A percentile compares a stretch with the other conserved stretches of the same genome.
These are phyloP conservation scores for Brettanomyces bruxellensis DNA, from an alignment of 805 yeast species.

Conservation along the genomic window DNA sequence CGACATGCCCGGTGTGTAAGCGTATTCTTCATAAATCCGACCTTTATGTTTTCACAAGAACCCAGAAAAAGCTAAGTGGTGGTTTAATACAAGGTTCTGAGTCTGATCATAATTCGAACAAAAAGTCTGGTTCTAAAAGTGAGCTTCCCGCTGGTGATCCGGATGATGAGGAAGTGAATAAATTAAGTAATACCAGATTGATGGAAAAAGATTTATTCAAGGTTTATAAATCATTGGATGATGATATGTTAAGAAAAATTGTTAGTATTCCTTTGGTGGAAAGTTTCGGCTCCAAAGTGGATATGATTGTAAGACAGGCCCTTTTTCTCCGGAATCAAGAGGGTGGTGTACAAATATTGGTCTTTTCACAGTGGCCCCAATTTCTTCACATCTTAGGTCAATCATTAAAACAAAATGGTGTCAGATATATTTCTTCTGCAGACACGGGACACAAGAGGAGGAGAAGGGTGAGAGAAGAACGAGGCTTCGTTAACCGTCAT, in stretches of 20 bases:
- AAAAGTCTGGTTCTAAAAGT: not conserved
- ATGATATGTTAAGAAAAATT: slow-evolving; percentile 35
- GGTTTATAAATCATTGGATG: slow-evolving; percentile 38
- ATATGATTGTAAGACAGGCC: slow-evolving; percentile 68
- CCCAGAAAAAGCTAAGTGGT: slow-evolving; percentile 42
- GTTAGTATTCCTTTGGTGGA: slow-evolving; percentile 32
- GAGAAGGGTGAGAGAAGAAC: not conserved
- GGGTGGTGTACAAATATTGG: slow-evolving; percentile 63
- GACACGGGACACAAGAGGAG: slow-evolving; percentile 5
- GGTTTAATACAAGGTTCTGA: slow-evolving; percentile 22
- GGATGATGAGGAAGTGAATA: slow-evolving; percentile 12
- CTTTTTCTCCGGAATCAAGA: slow-evolving; percentile 51
- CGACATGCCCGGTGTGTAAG: slow-evolving; percentile 79
- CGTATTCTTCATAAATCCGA: slow-evolving; percentile 37
- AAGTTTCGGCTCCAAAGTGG: slow-evolving; percentile 79
- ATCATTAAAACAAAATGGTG: slow-evolving; percentile 53
- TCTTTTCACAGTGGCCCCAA: slow-evolving; percentile 86
- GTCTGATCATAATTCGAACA: not conserved
- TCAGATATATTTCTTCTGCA: slow-evolving; percentile 48
- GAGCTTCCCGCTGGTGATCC: slow-evolving; percentile 2
- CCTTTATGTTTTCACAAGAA: slow-evolving; percentile 61
- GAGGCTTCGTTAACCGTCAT: not conserved
- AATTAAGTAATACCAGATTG: slow-evolving; percentile 14
- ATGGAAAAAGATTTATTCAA: slow-evolving; percentile 27
- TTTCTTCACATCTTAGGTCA: slow-evolving; percentile 56